phyloP scores from a whole-genome alignment of 2,329 filamentous ascomycete genomes.

The Parafenestella ontariensis region DNA sequence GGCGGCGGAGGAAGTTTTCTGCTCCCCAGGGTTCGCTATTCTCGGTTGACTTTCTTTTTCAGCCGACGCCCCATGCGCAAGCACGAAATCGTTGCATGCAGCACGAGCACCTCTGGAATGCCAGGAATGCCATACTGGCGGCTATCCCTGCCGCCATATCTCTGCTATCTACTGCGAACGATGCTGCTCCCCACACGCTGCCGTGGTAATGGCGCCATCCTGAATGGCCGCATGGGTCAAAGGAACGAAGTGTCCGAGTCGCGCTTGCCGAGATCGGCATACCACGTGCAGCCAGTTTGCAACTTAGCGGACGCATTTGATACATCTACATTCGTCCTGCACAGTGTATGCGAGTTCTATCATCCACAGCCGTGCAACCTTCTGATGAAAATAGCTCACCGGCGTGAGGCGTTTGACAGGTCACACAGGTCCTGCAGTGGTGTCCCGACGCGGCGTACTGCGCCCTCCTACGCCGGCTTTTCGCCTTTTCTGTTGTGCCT shows the following conservation, averaged over 20 bases:
- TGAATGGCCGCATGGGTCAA: slow-evolving; percentile 13
- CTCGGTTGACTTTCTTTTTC: slow-evolving; percentile 25
- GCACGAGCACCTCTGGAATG: slow-evolving; percentile 8
- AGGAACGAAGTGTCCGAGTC: slow-evolving; percentile 1
- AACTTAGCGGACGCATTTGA: too few relatives aligned
- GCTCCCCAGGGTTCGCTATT: slow-evolving; percentile 11
- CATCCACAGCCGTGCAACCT: background rate
- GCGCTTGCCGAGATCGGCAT: slow-evolving; percentile 17
- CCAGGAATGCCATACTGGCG: slow-evolving; percentile 3
- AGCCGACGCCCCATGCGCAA: slow-evolving; percentile 16
- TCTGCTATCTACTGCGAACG: slow-evolving; percentile 1
- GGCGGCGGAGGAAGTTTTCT: slow-evolving; percentile 36
- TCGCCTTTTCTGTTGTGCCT: too few relatives aligned
- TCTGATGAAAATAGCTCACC: slow-evolving; percentile 8
- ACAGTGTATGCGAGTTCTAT: background rate
- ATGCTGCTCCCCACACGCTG: background rate
- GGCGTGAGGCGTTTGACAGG: background rate
- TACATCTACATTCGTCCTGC: background rate
- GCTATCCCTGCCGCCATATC: background rate
- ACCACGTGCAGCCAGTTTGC: slow-evolving; percentile 24
- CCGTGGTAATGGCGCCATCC: slow-evolving; percentile 13
- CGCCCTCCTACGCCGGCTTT: too few relatives aligned
- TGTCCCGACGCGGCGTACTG: slow-evolving; percentile 8
- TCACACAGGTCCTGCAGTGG: background rate
- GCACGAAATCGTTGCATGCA: slow-evolving; percentile 13